Conservation (phyloP, 2,329 filamentous ascomycete genomes). For the Hypocreales sp. region DNA sequence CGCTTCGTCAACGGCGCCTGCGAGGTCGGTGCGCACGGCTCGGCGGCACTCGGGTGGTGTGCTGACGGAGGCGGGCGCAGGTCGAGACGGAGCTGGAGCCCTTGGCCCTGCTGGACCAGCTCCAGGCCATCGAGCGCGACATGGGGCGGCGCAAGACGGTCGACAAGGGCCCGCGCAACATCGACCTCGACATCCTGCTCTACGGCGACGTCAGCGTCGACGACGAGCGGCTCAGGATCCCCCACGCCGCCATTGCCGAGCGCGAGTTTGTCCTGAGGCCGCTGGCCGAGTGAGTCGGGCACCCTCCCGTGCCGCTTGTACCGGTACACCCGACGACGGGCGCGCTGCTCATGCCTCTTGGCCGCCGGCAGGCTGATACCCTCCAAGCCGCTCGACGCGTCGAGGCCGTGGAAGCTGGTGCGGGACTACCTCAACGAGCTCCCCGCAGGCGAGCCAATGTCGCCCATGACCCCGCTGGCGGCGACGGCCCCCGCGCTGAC, state of each 20-base stretch:
- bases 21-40: conserved; percentile 39
- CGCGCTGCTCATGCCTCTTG: neutral
- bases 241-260: conserved; percentile 74
- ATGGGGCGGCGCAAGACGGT: conserved; percentile 73
- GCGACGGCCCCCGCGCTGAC: conserved; percentile 34
- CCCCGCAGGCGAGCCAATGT: conserved; percentile 31
- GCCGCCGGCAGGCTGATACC: conserved; percentile 43
- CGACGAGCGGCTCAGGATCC: conserved; percentile 63
- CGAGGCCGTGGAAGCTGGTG: conserved; percentile 42
- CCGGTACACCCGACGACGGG: neutral
- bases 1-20: conserved; percentile 86
- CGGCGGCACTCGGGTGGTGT: neutral
- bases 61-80: conserved; percentile 35
- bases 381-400: conserved; percentile 32
- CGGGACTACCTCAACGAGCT: conserved; percentile 48
- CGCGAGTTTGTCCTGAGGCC: conserved; percentile 88
- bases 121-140: conserved; percentile 70
- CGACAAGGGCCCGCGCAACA: conserved; percentile 87
- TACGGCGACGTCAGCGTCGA: conserved; percentile 54
- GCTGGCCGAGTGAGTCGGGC: conserved; percentile 50
- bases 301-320: neutral
- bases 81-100: conserved; percentile 68
- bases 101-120: conserved; percentile 57
- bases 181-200: conserved; percentile 84
- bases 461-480: conserved; percentile 42